These are phyloP conservation scores for Dictyostelium discoideum DNA, from an alignment of 78 protist genomes.

Conservation along the genomic window DNA sequence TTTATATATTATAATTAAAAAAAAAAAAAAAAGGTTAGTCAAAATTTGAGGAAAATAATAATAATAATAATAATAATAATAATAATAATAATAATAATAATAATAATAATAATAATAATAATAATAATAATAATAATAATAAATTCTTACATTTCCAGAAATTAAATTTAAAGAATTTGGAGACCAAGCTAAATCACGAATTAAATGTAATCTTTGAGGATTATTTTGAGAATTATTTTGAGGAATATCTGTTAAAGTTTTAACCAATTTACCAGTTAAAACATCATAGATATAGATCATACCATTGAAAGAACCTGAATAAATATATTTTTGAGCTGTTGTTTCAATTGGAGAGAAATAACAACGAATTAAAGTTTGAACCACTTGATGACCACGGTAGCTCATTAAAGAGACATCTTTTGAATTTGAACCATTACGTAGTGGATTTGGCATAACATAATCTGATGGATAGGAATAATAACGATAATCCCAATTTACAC, in stretches of 20 bases:
- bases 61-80: not conserved
- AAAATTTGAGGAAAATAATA: not conserved
- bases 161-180: conserved; percentile 31
- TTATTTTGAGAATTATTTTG: not conserved
- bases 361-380: conserved; percentile 85
- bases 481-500: conserved; percentile 68
- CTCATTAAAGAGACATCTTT: conserved; percentile 76
- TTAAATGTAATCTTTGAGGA: not conserved
- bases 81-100: conserved; percentile 5
- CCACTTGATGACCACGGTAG: conserved; percentile 74
- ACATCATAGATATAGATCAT: conserved; percentile 58
- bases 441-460: not conserved
- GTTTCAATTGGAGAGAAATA: conserved; percentile 86
- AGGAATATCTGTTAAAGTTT: not conserved
- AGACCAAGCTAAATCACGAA: conserved; percentile 67
- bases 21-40: not conserved
- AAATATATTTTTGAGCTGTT: conserved; percentile 90
- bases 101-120: not conserved
- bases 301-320: conserved; percentile 85
- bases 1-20: not conserved
- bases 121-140: not conserved
- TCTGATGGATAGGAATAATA: not conserved
- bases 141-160: conserved; percentile 12
- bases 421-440: conserved; percentile 3
- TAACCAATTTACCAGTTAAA: conserved; percentile 59